Evolutionary conservation across 2,329 filamentous ascomycete genomes (phyloP), one percentile per base, ranked within the genome.

Genomic region (Amphichorda felina): DNA sequence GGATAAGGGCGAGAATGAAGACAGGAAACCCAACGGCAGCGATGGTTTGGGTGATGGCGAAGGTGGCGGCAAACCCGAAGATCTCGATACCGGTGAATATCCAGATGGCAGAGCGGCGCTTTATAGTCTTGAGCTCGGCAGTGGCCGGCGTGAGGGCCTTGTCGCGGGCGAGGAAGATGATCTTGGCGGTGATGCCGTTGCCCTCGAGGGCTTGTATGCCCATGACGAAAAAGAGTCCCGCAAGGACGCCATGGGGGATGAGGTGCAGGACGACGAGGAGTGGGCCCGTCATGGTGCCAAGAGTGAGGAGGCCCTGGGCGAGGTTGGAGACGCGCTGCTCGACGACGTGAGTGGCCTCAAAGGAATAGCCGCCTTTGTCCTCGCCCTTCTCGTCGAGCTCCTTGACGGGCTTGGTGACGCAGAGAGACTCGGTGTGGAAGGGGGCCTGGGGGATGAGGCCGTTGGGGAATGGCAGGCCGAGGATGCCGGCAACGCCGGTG

Each of bases 171-270:
- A 89, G 66, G 53, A 83, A 88, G 16, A 85, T 53, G 8, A 88
- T 53, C 55, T 88, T 88, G 41, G 68, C 60, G 0, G 82, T 88
- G 50, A 89, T 84, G 16, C 82, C 82, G 50, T 89, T 89, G 17
- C 61, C 78, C 50, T 78, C 70, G 22, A 89, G 72, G 3, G 82
- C 82, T 58, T 88, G 80, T 40, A 84, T 68, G 29, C 82, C 83
- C 83, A 89, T 88, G 51, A 86, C 72, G 58, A 88, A 88, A 65
- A 89, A 89, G 18, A 89, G 68, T 0, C 83, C 83, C 0, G 82
- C 83, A 37, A 89, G 70, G 2, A 88, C 82, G 40, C 78, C 82
- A 50, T 87, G 82, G 0, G 83, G 84, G 44, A 89, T 83, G 8
- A 86, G 69, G 47, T 86, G 79, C 8, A 89, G 63, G 13, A 87